Base-by-base conservation (phyloP, 129 eudicot species). In the Flaveria brownii region DNA sequence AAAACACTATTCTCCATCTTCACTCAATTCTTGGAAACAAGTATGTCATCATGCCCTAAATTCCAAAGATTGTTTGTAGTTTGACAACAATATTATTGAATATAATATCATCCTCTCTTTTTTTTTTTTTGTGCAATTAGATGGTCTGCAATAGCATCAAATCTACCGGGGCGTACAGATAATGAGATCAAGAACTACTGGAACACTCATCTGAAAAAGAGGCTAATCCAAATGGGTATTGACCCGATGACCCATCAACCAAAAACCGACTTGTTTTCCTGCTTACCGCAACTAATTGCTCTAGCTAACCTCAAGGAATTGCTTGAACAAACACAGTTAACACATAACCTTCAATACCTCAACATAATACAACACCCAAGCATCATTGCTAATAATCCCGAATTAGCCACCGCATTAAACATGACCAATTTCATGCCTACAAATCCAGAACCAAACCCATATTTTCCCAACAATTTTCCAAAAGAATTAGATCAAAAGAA, bases 221-320 rank as follows among this genome's bases (percentile, higher is more conserved):
- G 73, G 54, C 76, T 84, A 15, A 80, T 84, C 20, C 82, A 84
- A 11, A 84, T 80, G 84, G 87, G 87, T 55, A 70, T 80, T 66
- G 87, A 84, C 80, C 87, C 87, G 43, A 76, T 84, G 82, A 84
- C 87, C 33, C 88, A 84, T 75, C 82, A 73, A 68, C 88, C 88
- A 16, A 66, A 83, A 81, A 84, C 88, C 36, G 85, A 84, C 80
- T 56, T 84, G 46, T 77, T 84, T 77, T 81, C 88, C 11, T 80
- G 77, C 82, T 77, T 84, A 30, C 88, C 88, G 14, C 84, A 80
- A 49, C 75, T 84, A 59, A 73, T 84, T 9, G 88, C 85, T 17
- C 77, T 84, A 6, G 88, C 88, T 68, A 80, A 72, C 75, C 84
- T 81, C 26, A 81, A 70, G 59, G 77, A 81, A 20, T 39, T 84